Evolutionary conservation across 108 stramenopile genomes (phyloP).

Genomic region (Schizochytrium sp.): DNA sequence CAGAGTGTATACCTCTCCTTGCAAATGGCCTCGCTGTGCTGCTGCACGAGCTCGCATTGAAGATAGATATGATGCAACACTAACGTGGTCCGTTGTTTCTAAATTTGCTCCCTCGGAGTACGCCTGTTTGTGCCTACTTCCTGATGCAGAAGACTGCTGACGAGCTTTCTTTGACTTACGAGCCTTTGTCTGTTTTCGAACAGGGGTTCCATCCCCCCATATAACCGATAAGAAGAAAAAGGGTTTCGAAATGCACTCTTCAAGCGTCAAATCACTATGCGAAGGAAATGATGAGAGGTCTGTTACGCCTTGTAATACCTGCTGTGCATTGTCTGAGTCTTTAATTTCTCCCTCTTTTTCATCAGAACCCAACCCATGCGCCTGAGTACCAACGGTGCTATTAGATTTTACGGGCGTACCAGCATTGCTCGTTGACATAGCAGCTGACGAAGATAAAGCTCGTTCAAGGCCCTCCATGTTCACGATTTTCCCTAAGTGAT

Average conservation of each 20-base stretch:
- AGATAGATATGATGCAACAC: background rate
- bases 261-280: background rate
- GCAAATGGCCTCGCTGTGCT: background rate
- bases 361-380: background rate
- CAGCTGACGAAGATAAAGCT: no score
- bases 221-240: background rate
- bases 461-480: background rate
- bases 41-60: background rate
- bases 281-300: background rate
- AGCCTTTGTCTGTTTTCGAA: background rate
- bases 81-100: background rate
- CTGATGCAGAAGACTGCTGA: background rate
- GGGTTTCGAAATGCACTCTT: background rate
- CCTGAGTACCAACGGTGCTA: no score
- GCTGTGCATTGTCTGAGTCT: background rate
- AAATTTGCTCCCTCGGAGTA: background rate
- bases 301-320: background rate
- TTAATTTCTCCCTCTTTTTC: background rate
- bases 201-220: background rate
- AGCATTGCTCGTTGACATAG: no score
- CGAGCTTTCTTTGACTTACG: slow-evolving; percentile 19
- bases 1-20: background rate
- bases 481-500: background rate
- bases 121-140: background rate
- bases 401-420: background rate